phyloP scores from a whole-genome alignment of 148 eudicot species.

The Camellia sinensis region DNA sequence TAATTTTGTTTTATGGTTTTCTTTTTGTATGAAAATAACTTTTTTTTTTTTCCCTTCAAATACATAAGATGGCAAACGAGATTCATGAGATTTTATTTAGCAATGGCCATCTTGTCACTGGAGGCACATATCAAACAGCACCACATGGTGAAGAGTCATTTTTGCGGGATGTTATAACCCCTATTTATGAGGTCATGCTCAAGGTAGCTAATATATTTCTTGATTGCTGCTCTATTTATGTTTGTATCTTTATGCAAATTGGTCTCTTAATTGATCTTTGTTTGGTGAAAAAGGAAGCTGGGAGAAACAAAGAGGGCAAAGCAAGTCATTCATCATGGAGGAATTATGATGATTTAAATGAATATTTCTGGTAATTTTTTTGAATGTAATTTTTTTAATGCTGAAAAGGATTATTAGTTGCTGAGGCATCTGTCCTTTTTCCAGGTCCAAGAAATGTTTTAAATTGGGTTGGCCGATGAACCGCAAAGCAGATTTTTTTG shows the following conservation, averaged over 20 bases:
- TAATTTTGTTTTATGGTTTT: constrained; percentile 15
- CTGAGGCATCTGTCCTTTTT: constrained; percentile 14
- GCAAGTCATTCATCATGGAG: constrained; percentile 99
- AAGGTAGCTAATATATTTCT: constrained; percentile 43
- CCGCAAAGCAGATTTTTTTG: constrained; percentile 71
- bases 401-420: neutral
- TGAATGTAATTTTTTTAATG: neutral
- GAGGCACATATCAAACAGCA: constrained; percentile 53
- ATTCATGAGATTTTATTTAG: constrained; percentile 53
- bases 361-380: constrained; percentile 83
- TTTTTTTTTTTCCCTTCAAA: neutral
- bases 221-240: constrained; percentile 8
- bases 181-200: constrained; percentile 81
- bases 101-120: constrained; percentile 50
- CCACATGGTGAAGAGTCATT: constrained; percentile 57
- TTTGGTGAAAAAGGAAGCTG: constrained; percentile 61
- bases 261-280: constrained; percentile 7
- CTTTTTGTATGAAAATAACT: neutral
- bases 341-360: constrained; percentile 96
- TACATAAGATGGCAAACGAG: constrained; percentile 70
- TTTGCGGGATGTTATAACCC: constrained; percentile 66
- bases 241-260: neutral
- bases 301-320: constrained; percentile 74
- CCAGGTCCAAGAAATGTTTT: constrained; percentile 83
- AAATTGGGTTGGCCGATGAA: constrained; percentile 94